phyloP scores from a whole-genome alignment of 768 basidiomycete genomes.

The Mycena chlorophos region DNA sequence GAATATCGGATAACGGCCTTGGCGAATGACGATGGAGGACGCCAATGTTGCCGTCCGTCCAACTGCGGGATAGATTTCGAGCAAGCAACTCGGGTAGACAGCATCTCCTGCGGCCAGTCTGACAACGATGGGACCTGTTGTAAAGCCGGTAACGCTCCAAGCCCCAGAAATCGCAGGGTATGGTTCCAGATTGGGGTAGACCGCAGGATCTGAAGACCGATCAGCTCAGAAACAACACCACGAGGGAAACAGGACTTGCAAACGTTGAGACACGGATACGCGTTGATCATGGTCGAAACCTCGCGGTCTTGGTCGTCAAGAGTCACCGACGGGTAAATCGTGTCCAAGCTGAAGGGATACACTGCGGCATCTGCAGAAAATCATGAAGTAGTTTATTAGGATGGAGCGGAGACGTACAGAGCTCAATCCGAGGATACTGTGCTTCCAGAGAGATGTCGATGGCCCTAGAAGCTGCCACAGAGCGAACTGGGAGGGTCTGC shows the following conservation, averaged over 20 bases:
- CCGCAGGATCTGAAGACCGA: neutral
- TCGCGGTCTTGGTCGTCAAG: neutral
- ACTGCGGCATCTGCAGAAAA: constrained; percentile 22
- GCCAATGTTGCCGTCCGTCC: neutral
- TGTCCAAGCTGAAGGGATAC: constrained; percentile 30
- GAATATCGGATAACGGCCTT: neutral
- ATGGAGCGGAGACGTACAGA: constrained; percentile 29
- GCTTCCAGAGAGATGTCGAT: constrained; percentile 15
- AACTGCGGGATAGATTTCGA: neutral
- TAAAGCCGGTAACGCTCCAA: neutral
- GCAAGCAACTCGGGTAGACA: neutral
- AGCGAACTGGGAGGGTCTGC: too few species aligned
- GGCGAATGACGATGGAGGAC: neutral
- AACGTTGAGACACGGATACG: constrained; percentile 10
- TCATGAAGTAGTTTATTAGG: constrained; percentile 11
- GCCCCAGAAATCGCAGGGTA: neutral
- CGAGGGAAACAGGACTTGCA: constrained; percentile 7
- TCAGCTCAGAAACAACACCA: neutral
- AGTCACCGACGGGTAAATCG: constrained; percentile 19
- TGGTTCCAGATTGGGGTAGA: neutral
- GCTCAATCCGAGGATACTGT: constrained; percentile 34
- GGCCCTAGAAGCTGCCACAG: neutral
- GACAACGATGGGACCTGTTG: neutral
- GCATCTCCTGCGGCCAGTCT: neutral
- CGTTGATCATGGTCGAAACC: constrained; percentile 6